Conservation (phyloP, 2,329 filamentous ascomycete genomes). For the Pestalotiopsis sp. region DNA sequence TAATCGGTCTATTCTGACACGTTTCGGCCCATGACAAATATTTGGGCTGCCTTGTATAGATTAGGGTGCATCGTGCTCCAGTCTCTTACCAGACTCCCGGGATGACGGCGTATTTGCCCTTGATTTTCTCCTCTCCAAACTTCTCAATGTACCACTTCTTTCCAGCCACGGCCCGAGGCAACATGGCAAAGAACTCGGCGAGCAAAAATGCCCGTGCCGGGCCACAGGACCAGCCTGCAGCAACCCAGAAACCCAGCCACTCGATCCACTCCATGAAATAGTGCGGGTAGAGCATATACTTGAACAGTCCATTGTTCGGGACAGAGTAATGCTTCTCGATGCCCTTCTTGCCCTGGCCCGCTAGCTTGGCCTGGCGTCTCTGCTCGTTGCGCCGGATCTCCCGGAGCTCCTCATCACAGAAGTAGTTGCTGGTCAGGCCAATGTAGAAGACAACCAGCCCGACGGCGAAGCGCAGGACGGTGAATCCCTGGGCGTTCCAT, state of each 20-base stretch:
- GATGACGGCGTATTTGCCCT: conserved; percentile 72
- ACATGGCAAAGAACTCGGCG: conserved; percentile 89
- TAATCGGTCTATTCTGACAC: background rate
- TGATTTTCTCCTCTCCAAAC: conserved; percentile 84
- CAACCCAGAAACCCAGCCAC: conserved; percentile 87
- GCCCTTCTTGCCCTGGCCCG: conserved; percentile 37
- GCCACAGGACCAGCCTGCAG: conserved; percentile 66
- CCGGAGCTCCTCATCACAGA: conserved; percentile 86
- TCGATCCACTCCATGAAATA: conserved; percentile 98
- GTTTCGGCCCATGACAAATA: no score
- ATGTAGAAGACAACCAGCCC: conserved; percentile 77
- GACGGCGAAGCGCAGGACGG: conserved; percentile 50
- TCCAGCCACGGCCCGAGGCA: conserved; percentile 81
- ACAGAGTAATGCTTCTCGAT: conserved; percentile 87
- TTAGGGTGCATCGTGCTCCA: background rate
- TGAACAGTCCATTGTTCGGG: conserved; percentile 81
- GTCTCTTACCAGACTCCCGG: conserved; percentile 38
- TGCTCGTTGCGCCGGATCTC: conserved; percentile 78
- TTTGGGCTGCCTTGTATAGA: no score
- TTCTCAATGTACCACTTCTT: conserved; percentile 83
- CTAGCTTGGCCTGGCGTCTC: conserved; percentile 54
- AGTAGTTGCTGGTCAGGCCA: conserved; percentile 80
- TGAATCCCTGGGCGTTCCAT: conserved; percentile 46
- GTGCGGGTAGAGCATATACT: conserved; percentile 84
- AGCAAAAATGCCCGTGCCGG: conserved; percentile 82